A percentile compares a stretch with the other conserved stretches of the same genome.
These are phyloP conservation scores for Hemileccinum impolitum DNA, from an alignment of 768 basidiomycete species.

Conservation along the genomic window DNA sequence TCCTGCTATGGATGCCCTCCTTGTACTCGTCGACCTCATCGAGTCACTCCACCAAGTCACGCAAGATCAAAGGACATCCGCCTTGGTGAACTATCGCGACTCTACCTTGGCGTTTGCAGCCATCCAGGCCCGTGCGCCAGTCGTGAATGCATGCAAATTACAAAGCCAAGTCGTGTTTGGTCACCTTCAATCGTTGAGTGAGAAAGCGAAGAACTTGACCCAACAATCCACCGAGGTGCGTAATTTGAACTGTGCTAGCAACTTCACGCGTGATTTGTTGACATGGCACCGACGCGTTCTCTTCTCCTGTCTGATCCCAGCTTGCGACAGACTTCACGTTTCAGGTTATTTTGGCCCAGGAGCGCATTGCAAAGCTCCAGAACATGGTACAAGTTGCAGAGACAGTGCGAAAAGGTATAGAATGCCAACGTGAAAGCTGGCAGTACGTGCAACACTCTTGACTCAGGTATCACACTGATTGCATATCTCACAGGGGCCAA, in stretches of 20 bases:
- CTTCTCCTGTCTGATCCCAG: slow-evolving; percentile 1
- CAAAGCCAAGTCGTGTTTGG: slow-evolving; percentile 5
- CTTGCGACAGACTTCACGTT: slow-evolving; percentile 14
- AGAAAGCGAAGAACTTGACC: slow-evolving; percentile 11
- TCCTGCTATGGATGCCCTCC: slow-evolving; percentile 7
- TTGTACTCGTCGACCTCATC: slow-evolving; percentile 2
- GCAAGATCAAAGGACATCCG: neutral
- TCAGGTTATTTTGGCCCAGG: neutral
- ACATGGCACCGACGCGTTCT: too few species aligned
- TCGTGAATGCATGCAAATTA: slow-evolving; percentile 6
- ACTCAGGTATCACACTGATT: neutral
- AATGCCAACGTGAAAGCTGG: slow-evolving; percentile 6
- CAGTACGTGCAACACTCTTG: neutral
- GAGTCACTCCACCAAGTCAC: slow-evolving; percentile 6
- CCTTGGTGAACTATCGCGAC: neutral
- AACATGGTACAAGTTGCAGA: neutral
- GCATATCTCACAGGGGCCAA: neutral
- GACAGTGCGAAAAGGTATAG: neutral
- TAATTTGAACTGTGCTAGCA: too few species aligned
- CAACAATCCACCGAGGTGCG: slow-evolving; percentile 6
- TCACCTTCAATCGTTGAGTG: slow-evolving; percentile 4
- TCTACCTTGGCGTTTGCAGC: slow-evolving; percentile 2
- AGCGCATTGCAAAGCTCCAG: slow-evolving; percentile 1
- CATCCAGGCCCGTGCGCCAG: neutral
- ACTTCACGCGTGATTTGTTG: neutral